Percentiles rank a stretch among this genome's conserved stretches.
Evolutionary conservation across 2,329 filamentous ascomycete genomes (phyloP).

Genomic region (Nigrospora oryzae): DNA sequence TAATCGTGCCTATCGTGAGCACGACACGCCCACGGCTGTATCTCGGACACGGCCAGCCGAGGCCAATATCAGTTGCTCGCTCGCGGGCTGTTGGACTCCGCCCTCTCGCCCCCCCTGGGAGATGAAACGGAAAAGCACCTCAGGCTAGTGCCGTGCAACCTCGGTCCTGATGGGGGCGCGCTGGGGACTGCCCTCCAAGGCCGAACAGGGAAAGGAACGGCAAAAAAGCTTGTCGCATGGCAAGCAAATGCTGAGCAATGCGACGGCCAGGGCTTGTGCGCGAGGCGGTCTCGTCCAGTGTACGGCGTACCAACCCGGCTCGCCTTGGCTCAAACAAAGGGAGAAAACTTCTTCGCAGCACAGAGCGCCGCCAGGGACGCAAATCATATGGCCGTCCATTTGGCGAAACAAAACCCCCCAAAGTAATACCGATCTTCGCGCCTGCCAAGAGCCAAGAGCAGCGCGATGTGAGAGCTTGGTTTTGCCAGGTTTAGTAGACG

Average conservation of each 20-base stretch:
- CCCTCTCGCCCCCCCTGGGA: too few species aligned
- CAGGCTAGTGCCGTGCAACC: too few species aligned
- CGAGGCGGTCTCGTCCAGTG: too few species aligned
- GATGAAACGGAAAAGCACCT: too few species aligned
- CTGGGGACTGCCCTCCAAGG: background rate
- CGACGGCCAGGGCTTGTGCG: background rate
- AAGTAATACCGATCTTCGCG: conserved; percentile 1
- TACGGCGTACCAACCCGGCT: too few species aligned
- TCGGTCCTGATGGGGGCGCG: background rate
- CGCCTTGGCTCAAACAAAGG: conserved; percentile 5
- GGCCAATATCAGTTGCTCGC: too few species aligned
- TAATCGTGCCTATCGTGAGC: too few species aligned
- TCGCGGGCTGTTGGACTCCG: too few species aligned
- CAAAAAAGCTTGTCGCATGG: conserved; percentile 1
- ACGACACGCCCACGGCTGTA: too few species aligned
- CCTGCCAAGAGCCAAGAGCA: conserved; percentile 4
- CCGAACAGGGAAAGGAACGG: background rate
- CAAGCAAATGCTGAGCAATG: background rate
- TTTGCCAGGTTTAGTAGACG: background rate
- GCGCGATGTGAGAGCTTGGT: conserved; percentile 3
- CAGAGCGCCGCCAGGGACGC: too few species aligned
- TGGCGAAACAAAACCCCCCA: background rate
- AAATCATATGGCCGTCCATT: background rate
- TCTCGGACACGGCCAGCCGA: too few species aligned
- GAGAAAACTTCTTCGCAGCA: background rate